Percentiles rank a stretch among this genome's conserved stretches.
Conservation (phyloP, 176 grass and related monocot species). For the Hsuehochloa calcarea region DNA sequence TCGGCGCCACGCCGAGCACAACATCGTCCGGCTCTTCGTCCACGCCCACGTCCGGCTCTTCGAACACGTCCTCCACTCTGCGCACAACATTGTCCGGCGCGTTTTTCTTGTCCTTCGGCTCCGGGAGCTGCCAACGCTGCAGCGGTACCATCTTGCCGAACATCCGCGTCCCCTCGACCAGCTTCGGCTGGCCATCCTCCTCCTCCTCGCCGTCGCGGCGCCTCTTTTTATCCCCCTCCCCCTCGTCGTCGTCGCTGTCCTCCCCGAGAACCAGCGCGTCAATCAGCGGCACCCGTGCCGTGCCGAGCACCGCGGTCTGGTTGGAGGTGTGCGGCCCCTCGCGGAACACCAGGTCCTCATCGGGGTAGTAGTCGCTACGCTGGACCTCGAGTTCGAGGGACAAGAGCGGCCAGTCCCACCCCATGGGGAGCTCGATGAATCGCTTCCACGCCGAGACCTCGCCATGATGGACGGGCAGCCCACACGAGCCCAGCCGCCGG, state of each 20-base stretch:
- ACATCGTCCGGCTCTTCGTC: too few species aligned
- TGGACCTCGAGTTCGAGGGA: constrained; percentile 22
- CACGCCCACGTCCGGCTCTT: too few species aligned
- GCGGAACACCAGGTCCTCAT: not conserved
- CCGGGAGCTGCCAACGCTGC: not conserved
- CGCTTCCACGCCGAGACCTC: not conserved
- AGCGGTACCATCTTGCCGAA: constrained; percentile 27
- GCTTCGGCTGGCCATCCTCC: too few species aligned
- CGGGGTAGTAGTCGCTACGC: not conserved
- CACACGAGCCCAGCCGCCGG: fast-evolving
- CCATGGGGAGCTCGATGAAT: not conserved
- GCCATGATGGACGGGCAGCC: not conserved
- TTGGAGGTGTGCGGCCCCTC: constrained; percentile 35
- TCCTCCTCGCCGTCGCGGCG: not conserved
- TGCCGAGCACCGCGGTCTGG: constrained; percentile 3
- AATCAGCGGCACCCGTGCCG: constrained; percentile 6
- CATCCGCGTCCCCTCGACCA: not conserved
- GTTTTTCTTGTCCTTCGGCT: not conserved
- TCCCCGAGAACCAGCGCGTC: constrained; percentile 14
- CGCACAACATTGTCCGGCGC: too few species aligned
- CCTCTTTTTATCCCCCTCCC: not conserved
- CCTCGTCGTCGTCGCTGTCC: not conserved
- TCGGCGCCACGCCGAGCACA: too few species aligned
- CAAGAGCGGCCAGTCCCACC: not conserved
- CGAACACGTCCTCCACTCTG: too few species aligned